phyloP scores from a whole-genome alignment of 352 stramenopile species.

The Pythium coloratum region DNA sequence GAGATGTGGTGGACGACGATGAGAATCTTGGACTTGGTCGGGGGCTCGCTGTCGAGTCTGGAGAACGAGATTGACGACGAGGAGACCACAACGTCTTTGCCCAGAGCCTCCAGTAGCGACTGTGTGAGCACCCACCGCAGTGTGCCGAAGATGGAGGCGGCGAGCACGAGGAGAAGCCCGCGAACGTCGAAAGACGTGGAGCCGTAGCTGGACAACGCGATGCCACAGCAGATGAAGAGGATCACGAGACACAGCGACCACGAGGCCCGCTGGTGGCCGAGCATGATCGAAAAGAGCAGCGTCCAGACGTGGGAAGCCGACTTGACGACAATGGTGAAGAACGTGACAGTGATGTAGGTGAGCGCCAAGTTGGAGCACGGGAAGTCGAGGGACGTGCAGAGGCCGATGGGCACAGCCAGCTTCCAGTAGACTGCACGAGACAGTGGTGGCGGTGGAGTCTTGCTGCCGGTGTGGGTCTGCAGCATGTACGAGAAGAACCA shows the following conservation, averaged over 20 bases:
- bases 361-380: constrained; percentile 78
- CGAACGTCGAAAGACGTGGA: constrained; percentile 63
- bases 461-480: constrained; percentile 32
- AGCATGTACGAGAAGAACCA: constrained; percentile 54
- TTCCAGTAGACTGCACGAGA: constrained; percentile 47
- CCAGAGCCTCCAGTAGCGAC: constrained; percentile 59
- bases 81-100: background rate
- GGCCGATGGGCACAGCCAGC: constrained; percentile 68
- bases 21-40: constrained; percentile 43
- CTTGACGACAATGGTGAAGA: constrained; percentile 86
- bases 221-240: constrained; percentile 62
- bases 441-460: constrained; percentile 30
- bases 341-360: constrained; percentile 81
- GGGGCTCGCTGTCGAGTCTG: background rate
- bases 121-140: constrained; percentile 84
- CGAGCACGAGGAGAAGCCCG: constrained; percentile 65
- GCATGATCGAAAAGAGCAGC: constrained; percentile 72
- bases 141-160: constrained; percentile 62
- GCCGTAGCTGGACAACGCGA: constrained; percentile 68
- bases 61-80: background rate
- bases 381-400: constrained; percentile 80
- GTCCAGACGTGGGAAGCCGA: constrained; percentile 77
- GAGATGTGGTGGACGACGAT: constrained; percentile 83
- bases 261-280: constrained; percentile 64
- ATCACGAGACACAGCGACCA: constrained; percentile 51